Evolutionary conservation across 306 rosid genomes (phyloP).

Genomic region (Glycyrrhiza uralensis): DNA sequence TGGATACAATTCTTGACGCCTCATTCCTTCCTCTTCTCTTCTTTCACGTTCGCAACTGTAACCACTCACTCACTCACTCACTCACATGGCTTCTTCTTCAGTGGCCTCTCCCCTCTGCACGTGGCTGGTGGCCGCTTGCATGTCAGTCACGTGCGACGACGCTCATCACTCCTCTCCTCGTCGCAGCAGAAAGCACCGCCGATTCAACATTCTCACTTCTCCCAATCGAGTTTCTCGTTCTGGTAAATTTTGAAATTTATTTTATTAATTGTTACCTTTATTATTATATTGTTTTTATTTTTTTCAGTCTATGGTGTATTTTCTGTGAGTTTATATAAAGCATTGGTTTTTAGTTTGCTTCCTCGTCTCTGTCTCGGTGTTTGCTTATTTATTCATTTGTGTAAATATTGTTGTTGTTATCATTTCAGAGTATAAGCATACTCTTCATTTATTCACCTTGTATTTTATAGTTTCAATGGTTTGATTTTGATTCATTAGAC

Average conservation of each 20-base stretch:
- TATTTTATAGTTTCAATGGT: slow-evolving; percentile 2
- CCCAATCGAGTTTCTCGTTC: slow-evolving; percentile 42
- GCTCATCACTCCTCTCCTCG: slow-evolving; percentile 38
- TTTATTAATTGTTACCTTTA: too few relatives aligned
- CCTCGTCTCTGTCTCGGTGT: not conserved
- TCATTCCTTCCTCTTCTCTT: not conserved
- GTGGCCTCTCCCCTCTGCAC: slow-evolving; percentile 76
- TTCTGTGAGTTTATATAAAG: not conserved
- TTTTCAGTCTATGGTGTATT: not conserved
- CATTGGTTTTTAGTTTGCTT: not conserved
- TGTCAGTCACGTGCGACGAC: slow-evolving; percentile 38
- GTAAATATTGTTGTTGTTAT: not conserved
- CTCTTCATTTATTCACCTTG: not conserved
- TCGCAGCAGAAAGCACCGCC: slow-evolving; percentile 3
- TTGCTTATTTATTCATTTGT: not conserved
- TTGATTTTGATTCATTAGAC: slow-evolving; percentile 1
- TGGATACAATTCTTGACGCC: not conserved
- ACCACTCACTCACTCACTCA: not conserved
- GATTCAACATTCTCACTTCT: slow-evolving; percentile 35
- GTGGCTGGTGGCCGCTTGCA: slow-evolving; percentile 90
- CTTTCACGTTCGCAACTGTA: slow-evolving; percentile 23
- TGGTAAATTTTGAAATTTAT: slow-evolving; percentile 25
- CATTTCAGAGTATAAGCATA: not conserved
- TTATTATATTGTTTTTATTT: not conserved
- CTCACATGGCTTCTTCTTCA: not conserved